Base-by-base conservation (phyloP, 306 rosid genomes). In the Argentina anserina region DNA sequence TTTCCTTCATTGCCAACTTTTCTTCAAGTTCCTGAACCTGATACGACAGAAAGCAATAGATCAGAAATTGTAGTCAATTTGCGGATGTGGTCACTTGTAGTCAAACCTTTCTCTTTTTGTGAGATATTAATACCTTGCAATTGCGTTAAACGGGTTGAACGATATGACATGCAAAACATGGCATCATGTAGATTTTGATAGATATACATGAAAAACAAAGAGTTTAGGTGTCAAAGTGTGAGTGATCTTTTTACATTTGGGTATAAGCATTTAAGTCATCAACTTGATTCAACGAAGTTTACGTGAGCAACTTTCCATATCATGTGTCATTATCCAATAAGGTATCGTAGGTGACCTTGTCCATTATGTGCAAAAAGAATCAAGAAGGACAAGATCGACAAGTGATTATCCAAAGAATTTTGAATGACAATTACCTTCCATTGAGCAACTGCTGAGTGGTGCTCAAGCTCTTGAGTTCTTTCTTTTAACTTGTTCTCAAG, bases 401-500 rank as follows among this genome's bases (percentile, higher is more conserved):
- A n/a, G n/a, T n/a, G n/a, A n/a, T n/a, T n/a, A n/a, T 5, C 55
- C 7, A 2, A 47, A 47, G 21, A 18, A 47, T 17, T 40, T 9
- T 0, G n/a, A 66, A 42, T 40, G 45, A 71, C 2, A 55, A 26
- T 41, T 41, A 72, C 76, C 76, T 72, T 72, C 56, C n/a, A 6
- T 31, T 72, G 66, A 40, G 63, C 1, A 41, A 42, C 29, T 4
- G 31, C 67, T 34, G 59, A 59, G 31, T 59, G 67, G 33, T 20
- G 45, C 59, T 59, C 76, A 42, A 42, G 45, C 59, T 42, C 68
- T 43, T 40, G 76, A 8, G 31, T 61, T 34, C 65, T 76, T 25
- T 69, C 75, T 28, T 26, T 61, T 56, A 76, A 61, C 56, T 60
- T 61, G 70, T 76, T 60, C 56, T 69, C 75, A 39, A 60, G 75